Evolutionary conservation across 225 moss, liverwort and hornwort species (phyloP).

Genomic region (Antitrichia curtipendula): DNA sequence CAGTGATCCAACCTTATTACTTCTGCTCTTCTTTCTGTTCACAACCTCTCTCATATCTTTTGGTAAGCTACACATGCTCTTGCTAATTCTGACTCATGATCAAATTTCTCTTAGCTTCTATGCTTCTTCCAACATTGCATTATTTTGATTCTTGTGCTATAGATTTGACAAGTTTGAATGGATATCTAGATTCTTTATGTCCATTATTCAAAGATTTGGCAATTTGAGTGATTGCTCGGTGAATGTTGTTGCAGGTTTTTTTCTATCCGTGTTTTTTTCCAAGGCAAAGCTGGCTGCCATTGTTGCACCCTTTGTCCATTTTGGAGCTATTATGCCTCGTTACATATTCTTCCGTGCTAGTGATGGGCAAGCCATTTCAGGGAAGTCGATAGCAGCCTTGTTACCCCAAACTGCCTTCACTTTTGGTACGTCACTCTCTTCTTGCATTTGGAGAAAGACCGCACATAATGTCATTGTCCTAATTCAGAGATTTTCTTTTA

Average conservation of each 20-base stretch:
- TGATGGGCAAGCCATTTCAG: slow-evolving; percentile 70
- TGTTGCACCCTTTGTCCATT: slow-evolving; percentile 91
- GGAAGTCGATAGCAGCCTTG: slow-evolving; percentile 70
- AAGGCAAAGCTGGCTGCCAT: slow-evolving; percentile 86
- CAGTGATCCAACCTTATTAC: slow-evolving; percentile 73
- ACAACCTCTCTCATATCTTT: slow-evolving; percentile 75
- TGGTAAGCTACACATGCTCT: slow-evolving; percentile 32
- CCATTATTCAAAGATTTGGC: not conserved
- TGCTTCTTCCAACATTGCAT: not conserved
- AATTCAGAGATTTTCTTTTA: not conserved
- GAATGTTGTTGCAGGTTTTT: slow-evolving; percentile 49
- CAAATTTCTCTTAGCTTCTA: not conserved
- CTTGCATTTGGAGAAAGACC: not conserved
- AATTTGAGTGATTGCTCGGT: not conserved
- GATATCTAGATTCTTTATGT: not conserved
- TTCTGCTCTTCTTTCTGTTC: slow-evolving; percentile 83
- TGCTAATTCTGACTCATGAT: not conserved
- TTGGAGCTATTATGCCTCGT: slow-evolving; percentile 89
- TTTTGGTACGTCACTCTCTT: slow-evolving; percentile 43
- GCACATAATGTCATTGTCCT: not conserved
- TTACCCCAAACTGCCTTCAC: slow-evolving; percentile 95
- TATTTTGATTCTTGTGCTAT: not conserved
- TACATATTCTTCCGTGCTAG: slow-evolving; percentile 92
- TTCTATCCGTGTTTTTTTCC: slow-evolving; percentile 81
- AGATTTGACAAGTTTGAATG: not conserved